A percentile compares a stretch with the other conserved stretches of the same genome.
phyloP scores from a whole-genome alignment of 2,329 filamentous ascomycete genomes.

The Hortaea werneckii region DNA sequence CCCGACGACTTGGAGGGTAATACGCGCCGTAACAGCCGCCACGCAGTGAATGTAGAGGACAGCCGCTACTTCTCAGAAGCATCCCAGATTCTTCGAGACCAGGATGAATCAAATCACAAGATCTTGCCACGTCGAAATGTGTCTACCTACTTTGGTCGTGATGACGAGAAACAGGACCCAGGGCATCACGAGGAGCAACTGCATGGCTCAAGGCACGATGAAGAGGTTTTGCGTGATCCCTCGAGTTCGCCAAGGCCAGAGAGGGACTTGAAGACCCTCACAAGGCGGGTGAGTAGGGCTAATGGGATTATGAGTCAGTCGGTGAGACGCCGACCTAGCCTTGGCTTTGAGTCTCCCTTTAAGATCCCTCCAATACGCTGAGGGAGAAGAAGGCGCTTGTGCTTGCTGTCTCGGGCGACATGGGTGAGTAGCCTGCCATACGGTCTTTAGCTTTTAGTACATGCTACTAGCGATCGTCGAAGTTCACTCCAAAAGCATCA shows the following conservation, averaged over 20 bases:
- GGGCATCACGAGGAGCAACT: too few species aligned
- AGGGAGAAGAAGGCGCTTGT: too few species aligned
- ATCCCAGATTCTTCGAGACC: conserved; percentile 5
- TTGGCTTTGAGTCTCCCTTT: conserved; percentile 15
- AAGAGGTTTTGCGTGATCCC: too few species aligned
- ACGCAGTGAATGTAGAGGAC: conserved; percentile 7
- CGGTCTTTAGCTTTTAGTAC: too few species aligned
- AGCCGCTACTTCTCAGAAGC: conserved; percentile 18
- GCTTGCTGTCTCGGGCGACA: too few species aligned
- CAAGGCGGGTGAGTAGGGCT: conserved; percentile 16
- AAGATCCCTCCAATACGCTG: too few species aligned
- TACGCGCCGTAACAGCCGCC: conserved; percentile 19
- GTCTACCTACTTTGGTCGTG: conserved; percentile 6
- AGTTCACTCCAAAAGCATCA: too few species aligned
- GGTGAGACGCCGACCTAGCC: conserved; percentile 13
- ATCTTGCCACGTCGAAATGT: conserved; percentile 3
- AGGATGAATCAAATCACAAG: conserved; percentile 5
- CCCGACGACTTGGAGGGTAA: conserved; percentile 16
- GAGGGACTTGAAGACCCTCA: conserved; percentile 15
- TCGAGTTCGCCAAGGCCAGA: conserved; percentile 5
- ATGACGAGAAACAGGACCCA: too few species aligned
- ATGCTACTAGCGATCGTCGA: too few species aligned
- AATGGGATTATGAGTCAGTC: conserved; percentile 21
- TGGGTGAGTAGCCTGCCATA: too few species aligned
- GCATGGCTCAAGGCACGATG: too few species aligned